phyloP scores from a whole-genome alignment of 371 early-diverging fungal genomes.

The Mortierella sp. region DNA sequence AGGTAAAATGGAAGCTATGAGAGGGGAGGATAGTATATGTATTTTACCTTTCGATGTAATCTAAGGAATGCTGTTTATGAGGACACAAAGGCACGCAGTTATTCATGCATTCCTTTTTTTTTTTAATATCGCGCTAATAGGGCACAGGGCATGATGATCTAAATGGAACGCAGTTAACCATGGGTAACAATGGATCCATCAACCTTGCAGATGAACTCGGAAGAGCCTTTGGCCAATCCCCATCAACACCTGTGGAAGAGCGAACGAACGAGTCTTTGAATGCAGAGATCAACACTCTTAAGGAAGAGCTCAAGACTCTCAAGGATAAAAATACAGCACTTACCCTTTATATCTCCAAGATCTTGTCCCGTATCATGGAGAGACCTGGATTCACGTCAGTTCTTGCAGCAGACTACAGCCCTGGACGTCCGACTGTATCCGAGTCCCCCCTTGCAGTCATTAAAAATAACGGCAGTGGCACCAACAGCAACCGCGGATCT shows the following conservation, averaged over 20 bases:
- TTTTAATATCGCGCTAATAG: conserved; percentile 3
- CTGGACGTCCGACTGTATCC: conserved; percentile 21
- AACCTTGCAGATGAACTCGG: conserved; percentile 75
- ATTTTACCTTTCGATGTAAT: not conserved
- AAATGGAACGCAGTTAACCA: not conserved
- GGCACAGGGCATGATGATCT: conserved; percentile 43
- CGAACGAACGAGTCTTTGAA: conserved; percentile 47
- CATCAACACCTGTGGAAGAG: conserved; percentile 14
- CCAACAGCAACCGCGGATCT: conserved; percentile 14
- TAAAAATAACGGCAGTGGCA: conserved; percentile 11
- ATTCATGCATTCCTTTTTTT: not conserved
- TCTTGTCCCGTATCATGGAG: conserved; percentile 61
- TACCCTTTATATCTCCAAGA: conserved; percentile 75
- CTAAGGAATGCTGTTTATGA: not conserved
- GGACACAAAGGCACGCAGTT: not conserved
- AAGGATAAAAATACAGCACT: conserved; percentile 73
- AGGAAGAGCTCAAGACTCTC: conserved; percentile 59
- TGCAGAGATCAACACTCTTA: conserved; percentile 62
- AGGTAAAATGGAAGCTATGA: conserved; percentile 31
- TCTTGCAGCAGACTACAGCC: conserved; percentile 55
- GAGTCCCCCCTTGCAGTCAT: conserved; percentile 27
- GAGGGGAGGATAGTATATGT: not conserved
- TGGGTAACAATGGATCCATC: conserved; percentile 49
- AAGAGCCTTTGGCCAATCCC: conserved; percentile 56
- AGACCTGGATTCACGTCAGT: conserved; percentile 35